Conservation (phyloP, 2,329 filamentous ascomycete species). For the Apiospora kogelbergensis region DNA sequence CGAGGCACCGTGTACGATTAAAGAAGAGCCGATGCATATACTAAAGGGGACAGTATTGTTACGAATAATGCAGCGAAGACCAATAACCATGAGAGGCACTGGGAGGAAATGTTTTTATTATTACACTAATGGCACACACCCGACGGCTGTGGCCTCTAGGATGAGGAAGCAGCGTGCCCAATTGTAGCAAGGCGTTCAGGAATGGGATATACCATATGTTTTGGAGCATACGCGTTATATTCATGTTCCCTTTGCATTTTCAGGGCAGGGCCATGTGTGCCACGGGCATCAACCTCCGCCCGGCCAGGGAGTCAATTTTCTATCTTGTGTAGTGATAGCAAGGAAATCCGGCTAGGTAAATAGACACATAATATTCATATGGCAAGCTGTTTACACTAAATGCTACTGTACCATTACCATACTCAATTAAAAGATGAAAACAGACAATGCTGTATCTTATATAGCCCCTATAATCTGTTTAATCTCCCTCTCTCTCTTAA, state of each 20-base stretch:
- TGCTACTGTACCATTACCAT: neutral
- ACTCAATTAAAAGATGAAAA: neutral
- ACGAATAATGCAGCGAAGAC: neutral
- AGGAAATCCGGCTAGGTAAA: neutral
- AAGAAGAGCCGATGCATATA: neutral
- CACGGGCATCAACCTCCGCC: neutral
- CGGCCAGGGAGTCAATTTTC: neutral
- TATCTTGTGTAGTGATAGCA: neutral
- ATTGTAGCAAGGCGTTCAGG: conserved; percentile 4
- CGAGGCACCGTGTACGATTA: neutral
- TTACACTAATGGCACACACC: neutral
- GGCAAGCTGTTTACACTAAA: neutral
- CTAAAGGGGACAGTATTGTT: neutral
- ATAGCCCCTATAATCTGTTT: neutral
- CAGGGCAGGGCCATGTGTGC: neutral
- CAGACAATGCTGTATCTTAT: neutral
- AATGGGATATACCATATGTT: conserved; percentile 7
- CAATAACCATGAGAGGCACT: neutral
- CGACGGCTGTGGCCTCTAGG: neutral
- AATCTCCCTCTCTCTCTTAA: too few species aligned
- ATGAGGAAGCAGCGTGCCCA: neutral
- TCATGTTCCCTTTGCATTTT: conserved; percentile 5
- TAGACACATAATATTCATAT: neutral
- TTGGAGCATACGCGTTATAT: neutral
- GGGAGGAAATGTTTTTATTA: neutral